These are phyloP conservation scores for Suillus subluteus DNA, from an alignment of 768 basidiomycete species.

Conservation along the genomic window DNA sequence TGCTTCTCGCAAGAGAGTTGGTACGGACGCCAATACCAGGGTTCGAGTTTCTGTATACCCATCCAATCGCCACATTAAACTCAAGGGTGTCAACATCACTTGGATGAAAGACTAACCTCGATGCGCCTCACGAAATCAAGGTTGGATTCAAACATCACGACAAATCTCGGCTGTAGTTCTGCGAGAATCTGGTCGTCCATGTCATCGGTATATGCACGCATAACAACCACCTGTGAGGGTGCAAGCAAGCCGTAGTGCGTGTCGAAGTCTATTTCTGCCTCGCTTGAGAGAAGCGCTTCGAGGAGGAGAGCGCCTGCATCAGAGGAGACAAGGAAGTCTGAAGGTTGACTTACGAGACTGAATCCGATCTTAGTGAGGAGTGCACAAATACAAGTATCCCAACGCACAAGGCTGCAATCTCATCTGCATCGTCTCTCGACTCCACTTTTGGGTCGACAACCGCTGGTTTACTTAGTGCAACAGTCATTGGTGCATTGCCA, in stretches of 20 bases:
- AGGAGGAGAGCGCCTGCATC: slow-evolving; percentile 28
- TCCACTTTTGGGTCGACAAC: slow-evolving; percentile 14
- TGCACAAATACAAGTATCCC: not conserved
- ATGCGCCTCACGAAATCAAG: slow-evolving; percentile 91
- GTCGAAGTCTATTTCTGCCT: slow-evolving; percentile 65
- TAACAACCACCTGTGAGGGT: slow-evolving; percentile 79
- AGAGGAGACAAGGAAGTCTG: slow-evolving; percentile 19
- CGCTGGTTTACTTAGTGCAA: slow-evolving; percentile 15
- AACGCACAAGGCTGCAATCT: slow-evolving; percentile 62
- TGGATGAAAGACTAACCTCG: slow-evolving; percentile 58
- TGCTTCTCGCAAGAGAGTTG: slow-evolving; percentile 93
- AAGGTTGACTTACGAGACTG: slow-evolving; percentile 26
- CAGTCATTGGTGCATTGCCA: slow-evolving; percentile 59
- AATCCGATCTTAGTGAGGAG: not conserved
- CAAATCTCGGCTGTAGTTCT: slow-evolving; percentile 88
- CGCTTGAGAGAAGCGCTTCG: slow-evolving; percentile 30
- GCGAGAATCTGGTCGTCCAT: slow-evolving; percentile 86
- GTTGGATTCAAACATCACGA: slow-evolving; percentile 95
- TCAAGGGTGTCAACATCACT: not conserved
- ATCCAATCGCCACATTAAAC: not conserved
- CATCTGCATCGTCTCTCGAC: slow-evolving; percentile 32
- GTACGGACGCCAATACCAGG: slow-evolving; percentile 82
- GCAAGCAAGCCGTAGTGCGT: slow-evolving; percentile 77
- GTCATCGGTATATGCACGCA: slow-evolving; percentile 90
- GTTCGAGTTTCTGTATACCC: slow-evolving; percentile 88